phyloP scores from a whole-genome alignment of 768 basidiomycete genomes.

The Xerocomellus chrysenteron region DNA sequence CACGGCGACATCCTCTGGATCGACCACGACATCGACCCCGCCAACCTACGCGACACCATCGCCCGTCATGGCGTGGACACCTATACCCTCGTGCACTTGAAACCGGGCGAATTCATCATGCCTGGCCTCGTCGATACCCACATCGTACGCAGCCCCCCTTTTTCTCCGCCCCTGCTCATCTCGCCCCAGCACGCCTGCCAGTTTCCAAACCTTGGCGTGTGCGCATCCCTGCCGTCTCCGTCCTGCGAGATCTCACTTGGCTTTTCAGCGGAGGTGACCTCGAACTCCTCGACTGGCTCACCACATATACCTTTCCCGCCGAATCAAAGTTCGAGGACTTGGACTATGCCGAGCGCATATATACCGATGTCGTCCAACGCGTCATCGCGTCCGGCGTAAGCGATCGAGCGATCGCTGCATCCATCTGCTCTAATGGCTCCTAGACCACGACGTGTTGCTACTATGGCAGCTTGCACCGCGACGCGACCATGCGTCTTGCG shows the following conservation, averaged over 20 bases:
- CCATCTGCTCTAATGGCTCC: slow-evolving; percentile 4
- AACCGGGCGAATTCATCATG: slow-evolving; percentile 66
- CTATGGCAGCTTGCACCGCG: slow-evolving; percentile 79
- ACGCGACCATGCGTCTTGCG: slow-evolving; percentile 78
- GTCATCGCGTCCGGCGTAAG: slow-evolving; percentile 75
- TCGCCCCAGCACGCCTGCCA: slow-evolving; percentile 38
- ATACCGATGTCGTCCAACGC: slow-evolving; percentile 68
- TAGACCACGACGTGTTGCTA: slow-evolving; percentile 93
- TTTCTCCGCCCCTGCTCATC: background rate
- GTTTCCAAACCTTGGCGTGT: slow-evolving; percentile 43
- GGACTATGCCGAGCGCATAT: slow-evolving; percentile 66
- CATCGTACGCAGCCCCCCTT: slow-evolving; percentile 52
- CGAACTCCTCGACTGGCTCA: slow-evolving; percentile 88
- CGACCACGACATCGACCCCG: slow-evolving; percentile 51
- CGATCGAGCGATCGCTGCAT: slow-evolving; percentile 10
- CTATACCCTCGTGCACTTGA: slow-evolving; percentile 38
- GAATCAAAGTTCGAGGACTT: slow-evolving; percentile 74
- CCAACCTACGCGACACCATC: slow-evolving; percentile 49
- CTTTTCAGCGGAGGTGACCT: slow-evolving; percentile 71
- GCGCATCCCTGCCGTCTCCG: background rate
- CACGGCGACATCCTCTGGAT: slow-evolving; percentile 72
- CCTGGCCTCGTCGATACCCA: slow-evolving; percentile 94
- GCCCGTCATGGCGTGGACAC: slow-evolving; percentile 45
- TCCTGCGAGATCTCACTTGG: slow-evolving; percentile 2
- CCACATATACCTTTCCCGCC: slow-evolving; percentile 81